Percentiles rank a stretch among this genome's conserved stretches.
Evolutionary conservation across 169 alveolate genomes (phyloP).

Genomic region (Miamiensis avidus): DNA sequence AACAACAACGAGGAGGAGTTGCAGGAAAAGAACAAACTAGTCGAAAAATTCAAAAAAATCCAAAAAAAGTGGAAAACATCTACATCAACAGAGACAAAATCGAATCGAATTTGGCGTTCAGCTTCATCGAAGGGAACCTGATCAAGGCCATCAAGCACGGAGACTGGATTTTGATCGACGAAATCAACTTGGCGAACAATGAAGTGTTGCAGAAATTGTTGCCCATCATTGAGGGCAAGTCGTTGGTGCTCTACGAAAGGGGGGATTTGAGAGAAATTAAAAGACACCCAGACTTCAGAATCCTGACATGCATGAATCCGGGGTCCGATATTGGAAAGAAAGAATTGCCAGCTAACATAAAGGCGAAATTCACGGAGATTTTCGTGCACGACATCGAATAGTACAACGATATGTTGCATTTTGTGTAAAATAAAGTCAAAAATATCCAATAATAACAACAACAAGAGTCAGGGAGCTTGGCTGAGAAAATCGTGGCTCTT

Average conservation of each 20-base stretch:
- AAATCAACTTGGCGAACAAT: conserved; percentile 97
- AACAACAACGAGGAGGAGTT: conserved; percentile 1
- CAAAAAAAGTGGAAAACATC: conserved; percentile 10
- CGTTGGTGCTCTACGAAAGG: conserved; percentile 60
- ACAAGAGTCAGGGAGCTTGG: conserved; percentile 49
- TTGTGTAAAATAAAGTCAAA: conserved; percentile 52
- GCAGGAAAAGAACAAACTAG: neutral
- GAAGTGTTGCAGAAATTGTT: conserved; percentile 93
- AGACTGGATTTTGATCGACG: conserved; percentile 99
- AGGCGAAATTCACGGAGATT: conserved; percentile 94
- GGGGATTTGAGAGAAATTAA: conserved; percentile 85
- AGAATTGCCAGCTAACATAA: conserved; percentile 93
- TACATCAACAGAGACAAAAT: conserved; percentile 36
- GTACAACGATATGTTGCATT: conserved; percentile 60
- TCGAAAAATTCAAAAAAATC: conserved; percentile 1
- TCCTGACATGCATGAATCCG: conserved; percentile 99
- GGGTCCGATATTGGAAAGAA: conserved; percentile 95
- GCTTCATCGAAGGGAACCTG: conserved; percentile 97
- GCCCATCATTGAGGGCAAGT: conserved; percentile 48
- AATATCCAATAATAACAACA: too few species aligned
- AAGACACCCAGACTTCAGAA: conserved; percentile 94
- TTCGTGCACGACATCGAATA: conserved; percentile 92
- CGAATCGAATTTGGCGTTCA: conserved; percentile 63
- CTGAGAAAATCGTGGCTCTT: conserved; percentile 63
- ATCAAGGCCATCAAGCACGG: conserved; percentile 97